These are phyloP conservation scores for Microsporum canis DNA, from an alignment of 2,329 filamentous ascomycete species.

Conservation along the genomic window DNA sequence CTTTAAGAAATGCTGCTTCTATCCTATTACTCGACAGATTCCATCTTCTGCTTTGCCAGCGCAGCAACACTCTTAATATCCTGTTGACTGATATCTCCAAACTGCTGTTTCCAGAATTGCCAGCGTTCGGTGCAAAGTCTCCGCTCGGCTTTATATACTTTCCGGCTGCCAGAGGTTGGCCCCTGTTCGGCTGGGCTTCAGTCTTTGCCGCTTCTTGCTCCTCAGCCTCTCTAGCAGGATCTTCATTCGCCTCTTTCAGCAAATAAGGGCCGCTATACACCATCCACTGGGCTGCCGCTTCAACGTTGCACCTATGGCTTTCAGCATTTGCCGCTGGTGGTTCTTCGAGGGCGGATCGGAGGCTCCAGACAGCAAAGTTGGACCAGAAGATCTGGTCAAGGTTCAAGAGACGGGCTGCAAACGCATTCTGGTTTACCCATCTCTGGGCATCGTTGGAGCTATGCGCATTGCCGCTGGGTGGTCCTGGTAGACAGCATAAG, in stretches of 20 bases:
- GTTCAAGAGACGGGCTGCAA: conserved; percentile 2
- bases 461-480: not conserved
- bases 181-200: not conserved
- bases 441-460: not conserved
- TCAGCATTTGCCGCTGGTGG: not conserved
- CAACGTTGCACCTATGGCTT: not conserved
- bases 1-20: not conserved
- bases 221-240: not conserved
- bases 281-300: conserved; percentile 2
- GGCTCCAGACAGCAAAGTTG: conserved; percentile 3
- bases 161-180: not conserved
- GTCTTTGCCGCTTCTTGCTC: not conserved
- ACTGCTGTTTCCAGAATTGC: conserved; percentile 3
- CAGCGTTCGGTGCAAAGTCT: conserved; percentile 1
- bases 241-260: not conserved
- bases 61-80: not conserved
- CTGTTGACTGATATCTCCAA: not conserved
- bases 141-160: not conserved
- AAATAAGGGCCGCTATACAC: not conserved
- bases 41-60: not conserved
- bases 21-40: not conserved
- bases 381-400: not conserved
- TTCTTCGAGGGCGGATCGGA: not conserved
- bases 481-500: not conserved
- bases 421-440: conserved; percentile 3